phyloP scores from a whole-genome alignment of 495 filamentous ascomycete genomes.

The Penicillium silybi region DNA sequence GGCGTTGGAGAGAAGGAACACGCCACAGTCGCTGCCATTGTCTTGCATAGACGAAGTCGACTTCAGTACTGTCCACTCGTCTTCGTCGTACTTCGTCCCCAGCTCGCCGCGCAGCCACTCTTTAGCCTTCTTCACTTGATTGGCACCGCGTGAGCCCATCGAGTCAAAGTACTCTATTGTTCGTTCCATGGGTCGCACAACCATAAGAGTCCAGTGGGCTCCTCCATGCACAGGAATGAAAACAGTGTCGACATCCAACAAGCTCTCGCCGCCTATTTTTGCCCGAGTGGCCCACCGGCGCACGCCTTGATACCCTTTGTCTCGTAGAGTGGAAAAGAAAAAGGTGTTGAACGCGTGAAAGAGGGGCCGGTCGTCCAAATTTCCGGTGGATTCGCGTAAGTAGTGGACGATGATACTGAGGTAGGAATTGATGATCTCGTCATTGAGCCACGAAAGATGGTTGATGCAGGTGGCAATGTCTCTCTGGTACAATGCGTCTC shows the following conservation, averaged over 20 bases:
- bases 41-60: constrained; percentile 53
- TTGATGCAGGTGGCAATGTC: constrained; percentile 61
- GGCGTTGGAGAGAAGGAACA: constrained; percentile 72
- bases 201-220: constrained; percentile 60
- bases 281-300: constrained; percentile 52
- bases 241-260: constrained; percentile 56
- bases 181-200: constrained; percentile 59
- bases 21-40: constrained; percentile 77
- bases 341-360: constrained; percentile 68
- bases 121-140: constrained; percentile 39
- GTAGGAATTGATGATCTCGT: constrained; percentile 73
- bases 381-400: constrained; percentile 48
- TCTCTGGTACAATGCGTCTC: constrained; percentile 51
- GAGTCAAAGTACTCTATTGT: constrained; percentile 76
- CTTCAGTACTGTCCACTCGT: constrained; percentile 58
- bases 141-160: constrained; percentile 39
- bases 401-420: constrained; percentile 57
- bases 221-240: constrained; percentile 56
- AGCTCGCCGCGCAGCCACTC: constrained; percentile 59
- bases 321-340: constrained; percentile 61
- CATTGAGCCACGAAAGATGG: constrained; percentile 68
- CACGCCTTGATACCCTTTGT: constrained; percentile 47
- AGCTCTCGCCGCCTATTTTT: constrained; percentile 48
- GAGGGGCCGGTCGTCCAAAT: constrained; percentile 52
- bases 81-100: constrained; percentile 48